A percentile compares a stretch with the other conserved stretches of the same genome.
These are phyloP conservation scores for Naumovozyma baii DNA, from an alignment of 805 yeast genomes.

Conservation along the genomic window DNA sequence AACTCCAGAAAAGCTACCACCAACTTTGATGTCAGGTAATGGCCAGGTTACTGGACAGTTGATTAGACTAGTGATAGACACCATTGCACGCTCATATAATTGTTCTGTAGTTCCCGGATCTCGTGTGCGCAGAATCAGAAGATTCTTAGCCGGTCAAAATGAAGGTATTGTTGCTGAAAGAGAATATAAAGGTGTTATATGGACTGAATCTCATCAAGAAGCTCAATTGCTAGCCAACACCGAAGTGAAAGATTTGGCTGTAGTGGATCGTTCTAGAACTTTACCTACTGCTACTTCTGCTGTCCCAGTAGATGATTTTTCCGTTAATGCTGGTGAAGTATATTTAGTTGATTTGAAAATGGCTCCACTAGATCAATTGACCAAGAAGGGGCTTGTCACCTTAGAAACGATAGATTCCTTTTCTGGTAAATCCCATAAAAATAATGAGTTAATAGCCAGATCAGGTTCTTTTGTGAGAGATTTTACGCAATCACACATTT, in stretches of 20 bases:
- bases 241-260: conserved; percentile 33
- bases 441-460: conserved; percentile 43
- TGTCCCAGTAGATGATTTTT: conserved; percentile 69
- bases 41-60: conserved; percentile 51
- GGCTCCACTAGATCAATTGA: conserved; percentile 50
- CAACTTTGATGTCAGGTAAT: conserved; percentile 32
- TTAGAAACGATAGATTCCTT: conserved; percentile 56
- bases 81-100: conserved; percentile 74
- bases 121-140: conserved; percentile 79
- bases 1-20: conserved; percentile 67
- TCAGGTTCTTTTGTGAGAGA: conserved; percentile 78
- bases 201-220: conserved; percentile 81
- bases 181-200: conserved; percentile 84
- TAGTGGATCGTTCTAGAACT: conserved; percentile 30
- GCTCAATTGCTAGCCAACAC: conserved; percentile 35
- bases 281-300: conserved; percentile 40
- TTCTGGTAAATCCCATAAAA: conserved; percentile 51
- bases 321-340: conserved; percentile 71
- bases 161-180: conserved; percentile 86
- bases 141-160: conserved; percentile 93
- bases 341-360: conserved; percentile 75
- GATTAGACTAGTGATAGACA: conserved; percentile 69
- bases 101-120: conserved; percentile 89
- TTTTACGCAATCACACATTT: conserved; percentile 67
- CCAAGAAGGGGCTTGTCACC: conserved; percentile 58